Evolutionary conservation across 352 stramenopile species (phyloP).

Genomic region (Phytophthora lateralis): DNA sequence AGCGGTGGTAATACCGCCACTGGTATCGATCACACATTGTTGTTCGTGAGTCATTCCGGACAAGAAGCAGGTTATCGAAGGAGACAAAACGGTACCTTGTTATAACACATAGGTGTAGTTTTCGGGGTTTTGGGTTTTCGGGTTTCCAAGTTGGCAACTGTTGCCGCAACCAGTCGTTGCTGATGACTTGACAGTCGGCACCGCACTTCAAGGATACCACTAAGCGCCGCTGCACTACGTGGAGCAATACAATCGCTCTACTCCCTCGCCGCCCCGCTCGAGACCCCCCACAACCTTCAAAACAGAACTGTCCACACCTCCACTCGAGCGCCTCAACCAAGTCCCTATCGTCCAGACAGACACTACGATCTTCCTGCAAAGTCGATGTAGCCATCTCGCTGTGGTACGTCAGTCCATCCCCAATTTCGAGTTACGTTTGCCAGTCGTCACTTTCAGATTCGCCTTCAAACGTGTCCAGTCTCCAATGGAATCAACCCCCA

Average conservation of each 20-base stretch:
- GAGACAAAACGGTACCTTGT: no score
- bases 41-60: no score
- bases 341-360: neutral
- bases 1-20: no score
- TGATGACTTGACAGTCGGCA: neutral
- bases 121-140: no score
- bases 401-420: neutral
- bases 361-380: neutral
- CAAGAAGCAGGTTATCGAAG: no score
- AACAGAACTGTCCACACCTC: neutral
- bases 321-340: neutral
- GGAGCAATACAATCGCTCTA: no score
- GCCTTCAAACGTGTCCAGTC: neutral
- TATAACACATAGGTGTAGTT: no score
- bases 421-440: conserved; percentile 2
- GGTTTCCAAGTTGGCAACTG: neutral
- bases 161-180: neutral
- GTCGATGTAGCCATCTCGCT: neutral
- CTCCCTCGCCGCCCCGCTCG: no score
- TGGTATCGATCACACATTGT: no score
- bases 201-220: conserved; percentile 1
- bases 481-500: neutral
- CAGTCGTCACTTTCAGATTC: conserved; percentile 16
- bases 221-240: neutral
- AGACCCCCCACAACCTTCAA: no score